These are phyloP conservation scores for Metarhizium guizhouense DNA, from an alignment of 2,329 filamentous ascomycete species.

Conservation along the genomic window DNA sequence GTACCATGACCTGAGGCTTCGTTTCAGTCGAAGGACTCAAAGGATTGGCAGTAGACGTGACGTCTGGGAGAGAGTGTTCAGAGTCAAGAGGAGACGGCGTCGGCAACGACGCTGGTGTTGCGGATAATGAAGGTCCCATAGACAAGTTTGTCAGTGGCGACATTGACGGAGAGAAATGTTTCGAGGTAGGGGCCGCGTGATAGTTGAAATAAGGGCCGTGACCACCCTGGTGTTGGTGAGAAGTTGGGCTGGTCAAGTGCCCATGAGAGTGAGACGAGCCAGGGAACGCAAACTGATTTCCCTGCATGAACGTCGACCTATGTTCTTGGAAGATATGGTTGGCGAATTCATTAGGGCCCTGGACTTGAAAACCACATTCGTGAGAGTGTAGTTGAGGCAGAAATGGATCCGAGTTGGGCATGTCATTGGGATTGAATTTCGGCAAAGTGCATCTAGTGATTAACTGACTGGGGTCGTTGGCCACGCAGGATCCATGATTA, in stretches of 20 bases:
- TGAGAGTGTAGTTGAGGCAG: conserved; percentile 10
- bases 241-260: background rate
- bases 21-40: background rate
- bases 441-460: conserved; percentile 19
- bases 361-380: conserved; percentile 19
- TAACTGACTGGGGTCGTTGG: conserved; percentile 16
- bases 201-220: conserved; percentile 4
- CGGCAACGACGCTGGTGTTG: conserved; percentile 9
- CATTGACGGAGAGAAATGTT: conserved; percentile 13
- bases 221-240: conserved; percentile 1
- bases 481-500: conserved; percentile 17
- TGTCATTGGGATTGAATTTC: conserved; percentile 10
- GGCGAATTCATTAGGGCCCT: conserved; percentile 17
- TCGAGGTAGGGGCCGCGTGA: background rate
- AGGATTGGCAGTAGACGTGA: background rate
- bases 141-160: conserved; percentile 16
- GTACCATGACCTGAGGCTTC: conserved; percentile 10
- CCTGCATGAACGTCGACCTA: conserved; percentile 7
- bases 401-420: conserved; percentile 9
- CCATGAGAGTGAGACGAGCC: background rate
- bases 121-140: conserved; percentile 13
- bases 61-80: conserved; percentile 9
- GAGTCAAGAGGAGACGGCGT: conserved; percentile 16
- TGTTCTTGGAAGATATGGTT: conserved; percentile 22
- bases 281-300: conserved; percentile 7